Conservation (phyloP, 768 basidiomycete species). For the Suillus occidentalis region DNA sequence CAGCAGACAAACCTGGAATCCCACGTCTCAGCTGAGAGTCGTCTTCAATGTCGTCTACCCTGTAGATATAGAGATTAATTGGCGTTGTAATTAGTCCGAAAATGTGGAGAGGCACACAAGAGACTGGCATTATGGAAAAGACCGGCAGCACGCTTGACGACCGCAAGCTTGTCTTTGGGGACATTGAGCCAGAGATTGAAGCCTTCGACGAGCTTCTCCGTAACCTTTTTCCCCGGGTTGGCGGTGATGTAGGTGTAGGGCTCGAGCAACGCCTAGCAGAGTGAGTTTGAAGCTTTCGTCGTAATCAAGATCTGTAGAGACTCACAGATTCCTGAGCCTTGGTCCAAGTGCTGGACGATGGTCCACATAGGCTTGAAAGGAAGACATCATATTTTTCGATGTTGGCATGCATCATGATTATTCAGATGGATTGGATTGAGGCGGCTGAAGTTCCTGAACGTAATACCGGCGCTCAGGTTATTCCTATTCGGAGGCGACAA, state of each 20-base stretch:
- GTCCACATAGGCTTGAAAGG: constrained; percentile 29
- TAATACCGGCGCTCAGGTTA: neutral
- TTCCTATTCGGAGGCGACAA: neutral
- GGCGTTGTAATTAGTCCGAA: neutral
- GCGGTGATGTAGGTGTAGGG: constrained; percentile 82
- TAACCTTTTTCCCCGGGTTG: constrained; percentile 87
- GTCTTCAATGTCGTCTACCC: constrained; percentile 91
- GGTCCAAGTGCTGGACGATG: constrained; percentile 23
- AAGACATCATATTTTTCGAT: constrained; percentile 38
- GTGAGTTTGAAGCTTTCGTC: neutral
- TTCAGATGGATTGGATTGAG: neutral
- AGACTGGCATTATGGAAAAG: constrained; percentile 91
- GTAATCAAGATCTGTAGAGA: neutral
- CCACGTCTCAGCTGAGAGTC: constrained; percentile 82
- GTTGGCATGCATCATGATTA: neutral
- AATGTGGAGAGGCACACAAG: constrained; percentile 49
- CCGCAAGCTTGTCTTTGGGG: constrained; percentile 59
- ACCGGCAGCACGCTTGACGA: constrained; percentile 75
- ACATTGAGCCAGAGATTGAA: constrained; percentile 91
- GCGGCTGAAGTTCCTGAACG: neutral
- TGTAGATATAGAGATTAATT: constrained; percentile 29
- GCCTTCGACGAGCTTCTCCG: constrained; percentile 78
- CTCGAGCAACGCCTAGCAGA: constrained; percentile 57
- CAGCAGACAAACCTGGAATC: constrained; percentile 53
- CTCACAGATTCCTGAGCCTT: constrained; percentile 12